phyloP scores from a whole-genome alignment of 305 asterid species.

The Fraxinus velutina region DNA sequence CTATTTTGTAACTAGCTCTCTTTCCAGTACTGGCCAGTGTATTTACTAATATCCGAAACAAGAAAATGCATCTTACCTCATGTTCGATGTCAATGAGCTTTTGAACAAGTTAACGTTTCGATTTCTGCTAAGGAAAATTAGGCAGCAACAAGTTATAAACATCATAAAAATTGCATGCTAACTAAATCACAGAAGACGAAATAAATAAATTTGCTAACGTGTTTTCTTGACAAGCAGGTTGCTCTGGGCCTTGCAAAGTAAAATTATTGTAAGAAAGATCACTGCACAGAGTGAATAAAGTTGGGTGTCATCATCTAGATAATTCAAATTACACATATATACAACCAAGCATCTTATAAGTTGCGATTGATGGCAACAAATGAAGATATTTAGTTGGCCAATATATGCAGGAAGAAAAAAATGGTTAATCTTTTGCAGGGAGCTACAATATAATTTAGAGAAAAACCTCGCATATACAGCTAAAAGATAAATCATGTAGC shows the following conservation, averaged over 20 bases:
- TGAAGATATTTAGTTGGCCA: not conserved
- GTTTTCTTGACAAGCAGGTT: constrained; percentile 63
- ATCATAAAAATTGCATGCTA: not conserved
- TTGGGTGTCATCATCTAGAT: constrained; percentile 23
- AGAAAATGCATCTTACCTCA: constrained; percentile 49
- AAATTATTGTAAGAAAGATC: constrained; percentile 94
- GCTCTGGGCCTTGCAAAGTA: constrained; percentile 68
- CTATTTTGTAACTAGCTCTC: constrained; percentile 11
- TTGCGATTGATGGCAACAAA: not conserved
- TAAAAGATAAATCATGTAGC: not conserved
- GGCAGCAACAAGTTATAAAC: constrained; percentile 17
- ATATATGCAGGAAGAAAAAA: not conserved
- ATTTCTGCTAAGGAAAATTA: constrained; percentile 49
- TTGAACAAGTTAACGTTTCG: constrained; percentile 64
- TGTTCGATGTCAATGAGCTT: constrained; percentile 51
- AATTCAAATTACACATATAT: not conserved
- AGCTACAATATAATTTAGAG: not conserved
- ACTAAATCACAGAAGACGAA: constrained; percentile 11
- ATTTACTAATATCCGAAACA: not conserved
- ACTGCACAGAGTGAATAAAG: constrained; percentile 45
- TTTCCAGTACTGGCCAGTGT: not conserved
- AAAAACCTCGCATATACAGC: not conserved
- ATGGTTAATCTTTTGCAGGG: not conserved
- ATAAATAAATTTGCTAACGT: constrained; percentile 39
- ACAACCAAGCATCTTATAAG: not conserved